Evolutionary conservation across 208 protist genomes (phyloP), one percentile per base, ranked within the genome.

Genomic region (Trypanosoma scelopori): DNA sequence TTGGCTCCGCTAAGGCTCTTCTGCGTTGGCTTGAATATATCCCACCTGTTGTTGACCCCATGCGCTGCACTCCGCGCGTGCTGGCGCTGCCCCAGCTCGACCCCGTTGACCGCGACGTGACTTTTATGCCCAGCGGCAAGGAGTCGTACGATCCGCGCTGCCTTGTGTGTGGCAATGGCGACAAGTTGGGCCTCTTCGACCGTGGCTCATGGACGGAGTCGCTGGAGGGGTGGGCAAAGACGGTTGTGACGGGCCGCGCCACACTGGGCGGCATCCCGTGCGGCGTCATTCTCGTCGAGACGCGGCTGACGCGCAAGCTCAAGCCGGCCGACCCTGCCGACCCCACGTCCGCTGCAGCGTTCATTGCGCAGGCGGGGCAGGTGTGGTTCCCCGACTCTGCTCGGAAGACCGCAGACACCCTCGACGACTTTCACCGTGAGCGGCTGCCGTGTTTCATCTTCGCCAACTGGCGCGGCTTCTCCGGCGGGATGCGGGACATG

Each of bases 401-500:
- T 0, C 98, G 85, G 82, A 99, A 99, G 79, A 99, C 98, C 16
- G 97, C 98, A 35, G 97, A 99, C 80, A 92, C 97, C 1, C 97
- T 99, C 43, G 65, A 87, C 45, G 98, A 99, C 84, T 98, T 99
- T 74, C 97, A 98, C 78, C 76, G 89, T 22, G 98, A 99, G 81
- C 81, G 96, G 42, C 87, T 99, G 28, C 98, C 98, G 28, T 88
- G 98, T 51, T 92, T 99, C 52, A 98, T 99, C 61, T 81, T 99
- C 50, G 98, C 98, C 18, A 99, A 99, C 89, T 99, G 98, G 98
- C 87, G 98, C 65, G 98, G 98, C 39, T 99, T 99, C 84, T 98
- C 92, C 12, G 98, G 98, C 53, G 98, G 98, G 55, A 98, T 98
- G 93, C 82, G 97, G 27, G 98, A 99, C 83, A 99, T 99, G 98